Evolutionary conservation across 768 basidiomycete genomes (phyloP).

Genomic region (Ephemerocybe angulata): DNA sequence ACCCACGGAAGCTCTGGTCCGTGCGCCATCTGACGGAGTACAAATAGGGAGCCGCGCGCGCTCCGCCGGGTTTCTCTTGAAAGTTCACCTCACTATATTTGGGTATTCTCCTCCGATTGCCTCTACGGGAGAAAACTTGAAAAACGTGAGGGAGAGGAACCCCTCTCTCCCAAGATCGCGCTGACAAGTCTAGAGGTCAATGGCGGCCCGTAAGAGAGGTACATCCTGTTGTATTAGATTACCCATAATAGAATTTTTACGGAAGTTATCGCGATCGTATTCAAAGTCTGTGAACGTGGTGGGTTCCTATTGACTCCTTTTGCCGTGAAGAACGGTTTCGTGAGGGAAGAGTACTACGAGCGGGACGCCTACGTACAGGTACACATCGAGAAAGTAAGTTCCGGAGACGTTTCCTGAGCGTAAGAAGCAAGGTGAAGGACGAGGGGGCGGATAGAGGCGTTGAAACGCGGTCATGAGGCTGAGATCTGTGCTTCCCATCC

Average conservation of each 20-base stretch:
- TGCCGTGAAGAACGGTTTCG: too few species aligned
- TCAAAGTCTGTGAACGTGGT: too few species aligned
- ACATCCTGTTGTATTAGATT: background rate
- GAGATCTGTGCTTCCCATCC: too few species aligned
- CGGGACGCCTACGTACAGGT: too few species aligned
- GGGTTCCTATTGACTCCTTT: too few species aligned
- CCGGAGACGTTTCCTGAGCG: too few species aligned
- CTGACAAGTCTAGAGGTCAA: slow-evolving; percentile 3
- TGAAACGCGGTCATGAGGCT: too few species aligned
- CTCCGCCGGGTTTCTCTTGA: background rate
- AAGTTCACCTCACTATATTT: slow-evolving; percentile 11
- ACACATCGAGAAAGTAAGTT: too few species aligned
- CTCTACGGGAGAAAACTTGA: slow-evolving; percentile 6
- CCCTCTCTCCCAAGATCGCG: slow-evolving; percentile 11
- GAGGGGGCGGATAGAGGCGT: too few species aligned
- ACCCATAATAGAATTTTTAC: background rate
- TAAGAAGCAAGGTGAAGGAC: too few species aligned
- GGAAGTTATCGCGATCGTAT: too few species aligned
- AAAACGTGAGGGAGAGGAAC: background rate
- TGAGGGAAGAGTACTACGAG: too few species aligned
- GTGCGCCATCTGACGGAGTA: slow-evolving; percentile 18
- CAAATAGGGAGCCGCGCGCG: slow-evolving; percentile 17
- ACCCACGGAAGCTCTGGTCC: slow-evolving; percentile 23
- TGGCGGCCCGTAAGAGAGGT: slow-evolving; percentile 9
- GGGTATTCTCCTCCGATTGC: slow-evolving; percentile 1